A percentile compares a stretch with the other conserved stretches of the same genome.
Evolutionary conservation across 1,284 basidiomycete genomes (phyloP).

Genomic region (Sporisorium reilianum): DNA sequence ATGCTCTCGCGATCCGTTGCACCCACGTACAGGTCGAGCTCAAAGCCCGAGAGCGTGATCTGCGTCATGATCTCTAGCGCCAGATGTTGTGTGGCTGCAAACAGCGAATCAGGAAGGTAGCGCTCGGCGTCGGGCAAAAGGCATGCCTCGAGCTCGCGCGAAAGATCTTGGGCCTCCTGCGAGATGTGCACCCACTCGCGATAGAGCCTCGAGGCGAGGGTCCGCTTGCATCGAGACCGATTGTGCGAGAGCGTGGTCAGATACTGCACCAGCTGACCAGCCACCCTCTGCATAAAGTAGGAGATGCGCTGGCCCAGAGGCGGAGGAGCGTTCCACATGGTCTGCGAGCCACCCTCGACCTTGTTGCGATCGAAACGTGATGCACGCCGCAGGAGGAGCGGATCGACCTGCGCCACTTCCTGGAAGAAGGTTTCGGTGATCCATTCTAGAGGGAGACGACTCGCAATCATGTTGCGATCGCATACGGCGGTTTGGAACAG

Average conservation of each 20-base stretch:
- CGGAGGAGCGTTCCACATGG: conserved; percentile 30
- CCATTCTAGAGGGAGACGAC: conserved; percentile 44
- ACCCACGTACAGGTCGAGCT: conserved; percentile 78
- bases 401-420: conserved; percentile 44
- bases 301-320: conserved; percentile 38
- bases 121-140: conserved; percentile 28
- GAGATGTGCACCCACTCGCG: conserved; percentile 46
- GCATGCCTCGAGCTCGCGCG: conserved; percentile 22
- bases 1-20: conserved; percentile 52
- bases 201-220: conserved; percentile 40
- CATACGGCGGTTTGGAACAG: conserved; percentile 47
- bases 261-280: conserved; percentile 52
- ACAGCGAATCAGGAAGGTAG: conserved; percentile 44
- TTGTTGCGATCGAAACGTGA: conserved; percentile 29
- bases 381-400: conserved; percentile 36
- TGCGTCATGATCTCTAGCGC: conserved; percentile 77
- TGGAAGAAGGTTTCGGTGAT: conserved; percentile 45
- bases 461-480: conserved; percentile 49
- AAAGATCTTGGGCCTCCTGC: conserved; percentile 44
- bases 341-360: conserved; percentile 35
- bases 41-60: conserved; percentile 80
- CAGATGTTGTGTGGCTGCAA: conserved; percentile 74
- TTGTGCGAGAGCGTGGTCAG: conserved; percentile 54
- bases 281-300: conserved; percentile 41
- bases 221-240: conserved; percentile 51